Percentiles rank a stretch among this genome's conserved stretches.
phyloP scores from a whole-genome alignment of 805 yeast species.

The Candida ortonii region DNA sequence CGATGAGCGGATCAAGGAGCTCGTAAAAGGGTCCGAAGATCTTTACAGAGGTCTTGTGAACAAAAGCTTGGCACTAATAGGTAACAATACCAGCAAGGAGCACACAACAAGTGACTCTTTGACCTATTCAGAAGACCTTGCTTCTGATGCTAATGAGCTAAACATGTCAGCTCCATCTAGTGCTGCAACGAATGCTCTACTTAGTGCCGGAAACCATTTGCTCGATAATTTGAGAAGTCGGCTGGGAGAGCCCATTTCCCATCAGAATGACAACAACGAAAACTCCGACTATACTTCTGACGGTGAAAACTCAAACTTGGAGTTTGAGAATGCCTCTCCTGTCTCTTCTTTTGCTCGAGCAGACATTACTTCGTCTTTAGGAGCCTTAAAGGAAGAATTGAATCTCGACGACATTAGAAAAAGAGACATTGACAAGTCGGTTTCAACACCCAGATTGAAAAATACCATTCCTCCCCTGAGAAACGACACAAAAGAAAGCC shows the following conservation, averaged over 20 bases:
- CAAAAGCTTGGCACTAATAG: constrained; percentile 9
- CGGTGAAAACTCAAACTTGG: constrained; percentile 1
- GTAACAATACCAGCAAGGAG: constrained; percentile 1
- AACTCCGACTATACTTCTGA: constrained; percentile 18
- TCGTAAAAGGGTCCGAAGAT: constrained; percentile 22
- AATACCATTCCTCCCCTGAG: background rate
- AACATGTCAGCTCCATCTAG: constrained; percentile 18
- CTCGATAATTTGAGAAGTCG: constrained; percentile 25
- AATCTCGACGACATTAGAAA: constrained; percentile 12
- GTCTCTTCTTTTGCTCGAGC: constrained; percentile 13
- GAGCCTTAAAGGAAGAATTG: constrained; percentile 16
- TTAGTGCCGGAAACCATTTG: constrained; percentile 26
- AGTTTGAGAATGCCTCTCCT: constrained; percentile 13
- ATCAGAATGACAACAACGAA: constrained; percentile 1
- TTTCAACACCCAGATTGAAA: constrained; percentile 22
- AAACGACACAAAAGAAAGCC: no score
- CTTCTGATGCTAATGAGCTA: constrained; percentile 31
- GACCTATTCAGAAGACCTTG: constrained; percentile 26
- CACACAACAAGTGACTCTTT: constrained; percentile 13
- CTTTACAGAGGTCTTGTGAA: constrained; percentile 18
- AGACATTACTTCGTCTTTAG: constrained; percentile 23
- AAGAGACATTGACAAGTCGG: constrained; percentile 9
- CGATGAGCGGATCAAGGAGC: constrained; percentile 18
- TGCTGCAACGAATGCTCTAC: constrained; percentile 21
- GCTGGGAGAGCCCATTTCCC: constrained; percentile 16